Evolutionary conservation across 495 filamentous ascomycete genomes (phyloP).

Genomic region (Lasiosphaeria hispida): DNA sequence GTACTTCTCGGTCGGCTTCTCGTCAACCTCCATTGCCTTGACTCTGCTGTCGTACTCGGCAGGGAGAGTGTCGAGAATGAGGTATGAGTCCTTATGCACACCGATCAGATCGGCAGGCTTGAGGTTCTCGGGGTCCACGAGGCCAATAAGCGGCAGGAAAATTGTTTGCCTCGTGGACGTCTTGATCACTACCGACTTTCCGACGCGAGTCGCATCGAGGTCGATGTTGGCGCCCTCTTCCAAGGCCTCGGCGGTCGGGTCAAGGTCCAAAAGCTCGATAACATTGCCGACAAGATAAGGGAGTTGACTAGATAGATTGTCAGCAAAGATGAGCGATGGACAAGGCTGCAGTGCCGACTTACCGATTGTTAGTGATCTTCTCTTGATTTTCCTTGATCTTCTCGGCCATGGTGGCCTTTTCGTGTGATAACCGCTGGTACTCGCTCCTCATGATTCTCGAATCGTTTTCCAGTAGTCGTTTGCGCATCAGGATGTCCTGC

Average conservation of each 20-base stretch:
- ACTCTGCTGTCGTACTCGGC: conserved; percentile 99
- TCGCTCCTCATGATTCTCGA: conserved; percentile 98
- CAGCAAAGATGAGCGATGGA: conserved; percentile 10
- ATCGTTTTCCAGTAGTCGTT: conserved; percentile 92
- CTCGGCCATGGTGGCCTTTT: conserved; percentile 91
- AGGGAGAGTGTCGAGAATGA: conserved; percentile 95
- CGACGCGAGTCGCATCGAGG: conserved; percentile 91
- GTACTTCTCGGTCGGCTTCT: conserved; percentile 99
- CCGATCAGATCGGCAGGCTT: conserved; percentile 96
- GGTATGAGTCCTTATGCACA: conserved; percentile 98
- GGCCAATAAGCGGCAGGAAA: conserved; percentile 94
- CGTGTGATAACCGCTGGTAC: conserved; percentile 87
- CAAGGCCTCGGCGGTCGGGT: conserved; percentile 90
- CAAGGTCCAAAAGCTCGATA: conserved; percentile 92
- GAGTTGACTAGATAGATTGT: conserved; percentile 66
- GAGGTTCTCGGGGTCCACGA: conserved; percentile 90
- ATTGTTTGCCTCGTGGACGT: conserved; percentile 99
- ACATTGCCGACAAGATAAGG: conserved; percentile 98
- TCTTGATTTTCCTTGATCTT: conserved; percentile 99
- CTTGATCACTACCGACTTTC: conserved; percentile 99
- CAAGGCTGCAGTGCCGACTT: conserved; percentile 24
- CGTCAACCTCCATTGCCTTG: conserved; percentile 99
- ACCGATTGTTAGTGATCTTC: conserved; percentile 99
- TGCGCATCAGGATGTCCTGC: conserved; percentile 84
- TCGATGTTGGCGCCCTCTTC: conserved; percentile 99